phyloP scores from a whole-genome alignment of 2,329 filamentous ascomycete species.

The Ophiostoma piceae region DNA sequence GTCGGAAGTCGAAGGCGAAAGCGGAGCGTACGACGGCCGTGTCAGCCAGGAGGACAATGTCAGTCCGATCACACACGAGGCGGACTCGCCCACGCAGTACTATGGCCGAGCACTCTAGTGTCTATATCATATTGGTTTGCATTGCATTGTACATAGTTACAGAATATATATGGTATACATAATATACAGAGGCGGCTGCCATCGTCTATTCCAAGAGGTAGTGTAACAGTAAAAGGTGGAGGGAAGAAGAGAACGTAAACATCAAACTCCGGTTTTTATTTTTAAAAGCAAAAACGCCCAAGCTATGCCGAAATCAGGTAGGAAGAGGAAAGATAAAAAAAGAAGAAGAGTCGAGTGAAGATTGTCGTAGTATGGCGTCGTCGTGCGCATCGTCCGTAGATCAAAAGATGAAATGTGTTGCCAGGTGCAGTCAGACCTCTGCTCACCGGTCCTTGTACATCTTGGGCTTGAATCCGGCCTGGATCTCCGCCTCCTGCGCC shows the following conservation, averaged over 20 bases:
- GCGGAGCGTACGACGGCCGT: background rate
- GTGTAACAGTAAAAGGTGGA: background rate
- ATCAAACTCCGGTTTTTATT: constrained; percentile 1
- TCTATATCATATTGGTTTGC: background rate
- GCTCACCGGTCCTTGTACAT: constrained; percentile 71
- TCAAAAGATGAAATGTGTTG: background rate
- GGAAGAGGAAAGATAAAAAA: background rate
- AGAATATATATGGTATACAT: background rate
- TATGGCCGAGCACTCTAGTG: background rate
- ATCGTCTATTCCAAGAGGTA: background rate
- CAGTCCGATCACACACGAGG: background rate
- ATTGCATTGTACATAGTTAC: background rate
- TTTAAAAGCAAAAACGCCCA: constrained; percentile 38
- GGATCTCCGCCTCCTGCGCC: constrained; percentile 69
- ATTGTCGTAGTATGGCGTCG: constrained; percentile 38
- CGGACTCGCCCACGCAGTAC: background rate
- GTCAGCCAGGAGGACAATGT: background rate
- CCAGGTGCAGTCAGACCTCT: background rate
- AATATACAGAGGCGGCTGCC: constrained; percentile 7
- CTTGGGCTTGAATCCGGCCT: constrained; percentile 90
- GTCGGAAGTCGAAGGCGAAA: background rate
- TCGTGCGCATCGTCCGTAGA: constrained; percentile 5
- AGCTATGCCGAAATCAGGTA: constrained; percentile 41
- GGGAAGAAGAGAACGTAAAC: constrained; percentile 1
- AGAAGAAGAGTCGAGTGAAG: constrained; percentile 46